Evolutionary conservation across 495 filamentous ascomycete genomes (phyloP), one percentile per base, ranked within the genome.

Genomic region (Talaromyces ruber): DNA sequence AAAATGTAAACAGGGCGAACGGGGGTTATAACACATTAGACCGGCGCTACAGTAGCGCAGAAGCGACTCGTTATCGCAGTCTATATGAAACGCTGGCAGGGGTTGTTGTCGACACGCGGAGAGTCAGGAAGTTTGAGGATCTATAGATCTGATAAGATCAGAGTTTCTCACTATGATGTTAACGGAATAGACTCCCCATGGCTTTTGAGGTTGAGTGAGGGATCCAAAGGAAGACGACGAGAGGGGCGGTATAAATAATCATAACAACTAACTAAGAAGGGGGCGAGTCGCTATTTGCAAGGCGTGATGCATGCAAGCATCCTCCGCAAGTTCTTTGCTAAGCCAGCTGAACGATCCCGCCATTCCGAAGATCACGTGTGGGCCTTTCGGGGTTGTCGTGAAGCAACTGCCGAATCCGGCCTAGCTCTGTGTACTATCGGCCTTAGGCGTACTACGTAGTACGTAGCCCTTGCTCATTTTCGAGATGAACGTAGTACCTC

Each of bases 61-160:
- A 28, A n/a, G 22, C 22, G 51, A 54, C 21, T 54, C 1, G 22
- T n/a, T 26, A 22, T 26, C 0, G 26, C 24, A 25, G 51, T 25
- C 51, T 54, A 26, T 54, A 54, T 54, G 26, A 26, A 24, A 54
- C 51, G 26, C 14, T 28, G 26, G 51, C 22, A 25, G 47, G 51
- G 26, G 51, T 16, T 22, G 51, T 26, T 26, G 51, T 8, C 51
- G 51, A 54, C 22, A 34, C 26, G 18, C 54, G 28, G 29, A 25
- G 4, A 11, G 54, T 57, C 54, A 57, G 54, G 18, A 24, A 14
- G 50, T 24, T 53, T 53, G 50, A 53, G 22, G 50, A 53, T 26
- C 11, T 26, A n/a, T 28, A 54, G 51, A 54, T 54, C 51, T 54
- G 51, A 54, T 54, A 54, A 54, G 51, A 54, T 54, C 22, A 18